Evolutionary conservation across 768 basidiomycete species (phyloP).

Genomic region (Boletus reticuloceps): DNA sequence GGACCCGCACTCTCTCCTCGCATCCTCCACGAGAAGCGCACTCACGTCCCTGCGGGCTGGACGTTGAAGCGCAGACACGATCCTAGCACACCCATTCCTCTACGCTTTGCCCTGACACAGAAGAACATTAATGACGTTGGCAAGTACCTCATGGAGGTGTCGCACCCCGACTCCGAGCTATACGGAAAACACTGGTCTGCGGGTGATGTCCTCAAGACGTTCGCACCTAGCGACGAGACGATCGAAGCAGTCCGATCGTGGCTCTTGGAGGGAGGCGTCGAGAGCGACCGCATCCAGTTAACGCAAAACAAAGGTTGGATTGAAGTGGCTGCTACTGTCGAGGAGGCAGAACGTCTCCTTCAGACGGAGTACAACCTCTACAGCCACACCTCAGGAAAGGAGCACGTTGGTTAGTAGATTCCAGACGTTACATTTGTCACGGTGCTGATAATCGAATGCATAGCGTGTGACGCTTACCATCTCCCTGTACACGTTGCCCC

Average conservation of each 20-base stretch:
- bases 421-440: neutral
- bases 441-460: neutral
- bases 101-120: constrained; percentile 31
- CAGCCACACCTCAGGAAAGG: constrained; percentile 21
- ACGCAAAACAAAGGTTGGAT: constrained; percentile 25
- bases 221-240: constrained; percentile 20
- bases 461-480: constrained; percentile 31
- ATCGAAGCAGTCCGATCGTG: constrained; percentile 21
- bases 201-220: constrained; percentile 24
- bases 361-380: constrained; percentile 33
- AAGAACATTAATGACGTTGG: constrained; percentile 11
- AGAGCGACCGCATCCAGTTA: constrained; percentile 15
- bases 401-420: constrained; percentile 23
- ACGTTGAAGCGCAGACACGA: constrained; percentile 34
- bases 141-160: constrained; percentile 31
- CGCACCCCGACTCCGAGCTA: constrained; percentile 34
- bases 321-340: constrained; percentile 24
- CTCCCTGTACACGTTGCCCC: constrained; percentile 29
- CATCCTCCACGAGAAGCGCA: constrained; percentile 41
- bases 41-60: constrained; percentile 33
- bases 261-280: constrained; percentile 27
- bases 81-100: constrained; percentile 25
- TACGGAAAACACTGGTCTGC: constrained; percentile 34
- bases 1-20: constrained; percentile 13
- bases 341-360: constrained; percentile 33